Base-by-base conservation (phyloP, 2,329 filamentous ascomycete genomes). In the Stachybotrys echinatus region DNA sequence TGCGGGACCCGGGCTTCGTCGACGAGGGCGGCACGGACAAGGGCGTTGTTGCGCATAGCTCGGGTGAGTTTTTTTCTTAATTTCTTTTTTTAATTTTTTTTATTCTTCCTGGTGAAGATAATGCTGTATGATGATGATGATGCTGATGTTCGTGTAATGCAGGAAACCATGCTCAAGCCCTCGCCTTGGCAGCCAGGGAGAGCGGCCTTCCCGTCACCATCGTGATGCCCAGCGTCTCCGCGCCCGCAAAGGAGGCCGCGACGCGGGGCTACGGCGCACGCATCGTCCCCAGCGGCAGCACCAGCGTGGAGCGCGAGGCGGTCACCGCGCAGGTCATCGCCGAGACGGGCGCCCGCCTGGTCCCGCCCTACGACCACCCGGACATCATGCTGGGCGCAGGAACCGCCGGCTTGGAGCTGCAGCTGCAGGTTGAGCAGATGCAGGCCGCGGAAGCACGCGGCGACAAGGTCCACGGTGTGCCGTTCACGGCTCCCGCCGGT, bases 111-210 rank as follows among this genome's bases (percentile, higher is more conserved):
- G 21, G 8, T n/a, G 17, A 47, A 42, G 12, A n/a, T n/a, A n/a
- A n/a, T n/a, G n/a, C n/a, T n/a, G n/a, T n/a, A n/a, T n/a, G n/a
- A n/a, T n/a, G n/a, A n/a, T n/a, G n/a, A n/a, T n/a, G n/a, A n/a
- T 34, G 27, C 27, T 34, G 27, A 34, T 34, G 27, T n/a, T n/a
- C n/a, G n/a, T 47, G 39, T 12, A 37, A 37, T n/a, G 38, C 55
- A 92, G 92, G 92, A 52, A 97, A 97, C 71, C 94, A 97, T 65
- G 92, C 92, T 0, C 91, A 96, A 74, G 92, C 94, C 2, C 83
- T 97, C 50, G 83, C 92, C 2, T 85, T 96, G 47, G 92, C 92
- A 0, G 91, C 92, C 2, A 77, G 76, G 18, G 85, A 85, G 37
- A 82, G 87, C 63, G 72, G 75, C 48, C 84, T 96, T 54, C 85